Conservation (phyloP, 2,329 filamentous ascomycete species). For the Nannizzia gypsea region DNA sequence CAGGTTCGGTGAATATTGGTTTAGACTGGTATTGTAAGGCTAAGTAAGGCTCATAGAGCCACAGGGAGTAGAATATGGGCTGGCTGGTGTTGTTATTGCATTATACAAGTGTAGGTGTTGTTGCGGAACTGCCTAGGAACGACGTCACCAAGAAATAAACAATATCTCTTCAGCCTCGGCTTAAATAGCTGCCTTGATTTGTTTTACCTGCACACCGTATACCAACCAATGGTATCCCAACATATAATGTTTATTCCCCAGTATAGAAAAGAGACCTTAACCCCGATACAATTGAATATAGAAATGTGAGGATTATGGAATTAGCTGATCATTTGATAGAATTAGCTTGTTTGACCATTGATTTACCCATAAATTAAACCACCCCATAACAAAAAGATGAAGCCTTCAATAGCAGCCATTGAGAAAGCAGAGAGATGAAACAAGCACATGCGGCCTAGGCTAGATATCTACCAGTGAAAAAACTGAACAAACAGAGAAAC, state of each 20-base stretch:
- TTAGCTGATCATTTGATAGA: neutral
- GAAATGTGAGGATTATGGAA: too few relatives aligned
- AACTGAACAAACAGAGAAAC: neutral
- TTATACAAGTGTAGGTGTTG: neutral
- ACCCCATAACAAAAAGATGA: neutral
- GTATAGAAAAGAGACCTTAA: too few relatives aligned
- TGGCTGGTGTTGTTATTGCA: neutral
- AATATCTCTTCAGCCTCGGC: neutral
- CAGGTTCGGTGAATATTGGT: too few relatives aligned
- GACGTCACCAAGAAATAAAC: neutral
- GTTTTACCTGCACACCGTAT: neutral
- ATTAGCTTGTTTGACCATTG: neutral
- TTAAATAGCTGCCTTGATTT: neutral
- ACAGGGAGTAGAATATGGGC: neutral
- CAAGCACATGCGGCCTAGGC: neutral
- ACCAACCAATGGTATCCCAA: too few relatives aligned
- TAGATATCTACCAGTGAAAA: neutral
- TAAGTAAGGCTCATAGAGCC: neutral
- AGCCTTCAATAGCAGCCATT: too few relatives aligned
- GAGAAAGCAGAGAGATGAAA: neutral
- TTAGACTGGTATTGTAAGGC: neutral
- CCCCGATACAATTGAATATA: too few relatives aligned
- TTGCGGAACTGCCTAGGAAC: neutral
- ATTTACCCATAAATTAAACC: neutral
- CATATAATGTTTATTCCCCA: too few relatives aligned